Evolutionary conservation across 345 rosid species (phyloP), one percentile per base, ranked within the genome.

Genomic region (Kernera saxatilis): DNA sequence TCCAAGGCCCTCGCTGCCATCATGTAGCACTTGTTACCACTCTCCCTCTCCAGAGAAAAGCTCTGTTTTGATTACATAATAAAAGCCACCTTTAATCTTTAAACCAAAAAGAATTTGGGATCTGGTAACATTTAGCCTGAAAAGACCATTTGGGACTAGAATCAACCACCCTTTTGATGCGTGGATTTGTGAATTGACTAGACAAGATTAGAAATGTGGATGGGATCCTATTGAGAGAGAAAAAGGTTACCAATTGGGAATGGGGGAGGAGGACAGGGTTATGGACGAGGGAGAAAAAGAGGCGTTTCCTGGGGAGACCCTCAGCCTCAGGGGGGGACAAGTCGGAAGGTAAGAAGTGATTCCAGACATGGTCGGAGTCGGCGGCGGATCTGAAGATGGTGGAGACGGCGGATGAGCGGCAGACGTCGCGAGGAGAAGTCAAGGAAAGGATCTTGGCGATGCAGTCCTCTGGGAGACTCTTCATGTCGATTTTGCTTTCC

Each of bases 1-100:
- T 79, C 56, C 79, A 90, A 88, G 61, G 83, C 87, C 70, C 87
- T 88, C 6, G 98, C 87, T 3, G 89, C 87, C 13, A 93, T 32
- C 59, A 86, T 43, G 63, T 76, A 88, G 0, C 82, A 84, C 41
- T 79, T 90, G 54, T 56, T 85, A 25, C 96, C 97, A 10, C 80
- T 74, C 43, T 67, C 71, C 78, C 72, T 85, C 75, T 93, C 92
- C 40, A 90, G 25, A 36, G 46, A 78, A 80, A 90, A 84, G 76
- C 86, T 85, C 93, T 93, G 72, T 72, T 63, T 48, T n/a, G n/a
- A n/a, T n/a, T n/a, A n/a, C n/a, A n/a, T n/a, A n/a, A n/a, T n/a
- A n/a, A n/a, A n/a, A n/a, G n/a, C n/a, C n/a, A n/a, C n/a, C n/a
- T n/a, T n/a, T n/a, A n/a, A n/a, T n/a, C n/a, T n/a, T n/a, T n/a